These are phyloP conservation scores for Cylindrodendrum hubeiense DNA, from an alignment of 2,329 filamentous ascomycete species.

Conservation along the genomic window DNA sequence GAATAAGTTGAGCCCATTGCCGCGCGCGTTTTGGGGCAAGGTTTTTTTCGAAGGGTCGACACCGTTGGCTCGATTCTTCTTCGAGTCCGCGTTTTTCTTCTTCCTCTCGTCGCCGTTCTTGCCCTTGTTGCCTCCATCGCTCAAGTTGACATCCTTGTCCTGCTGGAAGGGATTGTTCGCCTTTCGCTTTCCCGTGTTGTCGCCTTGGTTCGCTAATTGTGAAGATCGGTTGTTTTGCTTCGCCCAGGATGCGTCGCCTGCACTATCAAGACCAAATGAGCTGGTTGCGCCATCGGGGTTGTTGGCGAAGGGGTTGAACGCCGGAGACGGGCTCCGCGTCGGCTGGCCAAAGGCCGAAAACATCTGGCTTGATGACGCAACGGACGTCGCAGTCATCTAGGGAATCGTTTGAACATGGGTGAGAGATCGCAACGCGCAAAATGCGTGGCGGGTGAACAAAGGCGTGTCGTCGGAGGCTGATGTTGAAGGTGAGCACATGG, in stretches of 20 bases:
- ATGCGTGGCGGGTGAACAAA: constrained; percentile 27
- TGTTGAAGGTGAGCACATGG: constrained; percentile 32
- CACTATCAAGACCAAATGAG: constrained; percentile 49
- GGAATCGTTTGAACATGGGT: constrained; percentile 50
- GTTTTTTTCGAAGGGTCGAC: constrained; percentile 30
- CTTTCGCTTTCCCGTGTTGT: constrained; percentile 43
- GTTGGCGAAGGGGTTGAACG: constrained; percentile 52
- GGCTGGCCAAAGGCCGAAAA: constrained; percentile 52
- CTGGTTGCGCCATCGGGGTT: constrained; percentile 38
- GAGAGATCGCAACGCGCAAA: constrained; percentile 32
- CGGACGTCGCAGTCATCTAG: constrained; percentile 54
- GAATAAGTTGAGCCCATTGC: constrained; percentile 36
- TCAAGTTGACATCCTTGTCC: constrained; percentile 41
- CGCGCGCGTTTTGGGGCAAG: constrained; percentile 27
- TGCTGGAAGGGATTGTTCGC: constrained; percentile 45
- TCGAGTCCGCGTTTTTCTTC: constrained; percentile 36
- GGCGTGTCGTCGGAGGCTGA: constrained; percentile 29
- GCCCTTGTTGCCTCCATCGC: constrained; percentile 41
- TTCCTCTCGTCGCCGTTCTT: constrained; percentile 42
- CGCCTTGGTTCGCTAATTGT: constrained; percentile 44
- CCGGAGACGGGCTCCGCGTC: constrained; percentile 50
- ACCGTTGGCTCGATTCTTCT: constrained; percentile 32
- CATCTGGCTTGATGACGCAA: constrained; percentile 57
- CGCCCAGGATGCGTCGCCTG: constrained; percentile 42
- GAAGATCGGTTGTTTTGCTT: constrained; percentile 44